These are phyloP conservation scores for Passiflora organensis DNA, from an alignment of 345 rosid species.

Conservation along the genomic window DNA sequence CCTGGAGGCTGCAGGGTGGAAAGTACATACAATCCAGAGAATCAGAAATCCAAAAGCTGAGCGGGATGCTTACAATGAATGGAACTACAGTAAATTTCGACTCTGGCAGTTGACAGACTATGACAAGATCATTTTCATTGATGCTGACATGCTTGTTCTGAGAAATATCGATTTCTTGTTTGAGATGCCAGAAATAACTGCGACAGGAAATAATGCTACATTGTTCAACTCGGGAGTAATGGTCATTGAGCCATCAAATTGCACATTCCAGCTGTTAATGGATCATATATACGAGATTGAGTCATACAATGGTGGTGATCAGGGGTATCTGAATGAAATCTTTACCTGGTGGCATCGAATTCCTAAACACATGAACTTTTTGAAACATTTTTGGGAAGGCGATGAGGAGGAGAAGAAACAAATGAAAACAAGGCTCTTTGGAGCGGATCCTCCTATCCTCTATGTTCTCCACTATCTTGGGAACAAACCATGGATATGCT, in stretches of 20 bases:
- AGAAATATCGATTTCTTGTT: slow-evolving; percentile 82
- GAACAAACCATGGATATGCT: slow-evolving; percentile 81
- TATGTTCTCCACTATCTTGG: slow-evolving; percentile 86
- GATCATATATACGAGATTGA: slow-evolving; percentile 72
- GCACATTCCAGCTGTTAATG: slow-evolving; percentile 77
- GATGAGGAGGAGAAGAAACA: slow-evolving; percentile 68
- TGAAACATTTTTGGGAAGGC: slow-evolving; percentile 96
- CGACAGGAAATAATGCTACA: slow-evolving; percentile 69
- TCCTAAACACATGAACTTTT: slow-evolving; percentile 84
- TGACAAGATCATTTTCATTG: slow-evolving; percentile 81
- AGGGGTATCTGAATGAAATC: slow-evolving; percentile 81
- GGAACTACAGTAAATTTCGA: slow-evolving; percentile 91
- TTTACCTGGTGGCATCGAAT: slow-evolving; percentile 99
- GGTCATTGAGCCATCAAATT: slow-evolving; percentile 81
- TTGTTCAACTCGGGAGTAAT: slow-evolving; percentile 84
- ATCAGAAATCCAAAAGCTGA: slow-evolving; percentile 81
- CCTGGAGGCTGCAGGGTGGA: slow-evolving; percentile 84
- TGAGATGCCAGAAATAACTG: slow-evolving; percentile 84
- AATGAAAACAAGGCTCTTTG: slow-evolving; percentile 61
- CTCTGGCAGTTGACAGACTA: slow-evolving; percentile 87
- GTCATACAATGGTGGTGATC: slow-evolving; percentile 93
- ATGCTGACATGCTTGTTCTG: slow-evolving; percentile 80
- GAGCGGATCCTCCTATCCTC: slow-evolving; percentile 74
- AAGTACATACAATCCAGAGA: slow-evolving; percentile 63
- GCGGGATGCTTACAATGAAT: slow-evolving; percentile 74